Conservation (phyloP, 2,329 filamentous ascomycete species). For the Calonectria pseudoturangicola region DNA sequence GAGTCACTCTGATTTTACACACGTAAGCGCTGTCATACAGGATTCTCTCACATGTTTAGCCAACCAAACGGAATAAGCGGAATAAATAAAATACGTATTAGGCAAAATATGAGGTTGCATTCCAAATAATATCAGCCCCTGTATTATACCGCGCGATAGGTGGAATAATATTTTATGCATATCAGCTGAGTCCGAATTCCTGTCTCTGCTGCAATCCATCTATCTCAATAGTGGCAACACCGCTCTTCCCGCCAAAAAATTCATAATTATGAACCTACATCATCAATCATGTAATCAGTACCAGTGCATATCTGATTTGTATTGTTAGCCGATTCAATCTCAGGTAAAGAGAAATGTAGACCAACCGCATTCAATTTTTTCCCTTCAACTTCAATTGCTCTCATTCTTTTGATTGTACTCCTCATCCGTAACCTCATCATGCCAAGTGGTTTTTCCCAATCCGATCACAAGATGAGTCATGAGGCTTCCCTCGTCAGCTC, state of each 20-base stretch:
- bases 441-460: constrained; percentile 30
- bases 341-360: too few species aligned
- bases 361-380: background rate
- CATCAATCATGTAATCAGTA: too few species aligned
- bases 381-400: background rate
- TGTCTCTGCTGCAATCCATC: too few species aligned
- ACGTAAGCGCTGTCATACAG: background rate
- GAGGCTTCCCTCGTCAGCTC: constrained; percentile 26
- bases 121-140: too few species aligned
- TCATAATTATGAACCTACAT: too few species aligned
- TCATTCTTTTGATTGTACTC: constrained; percentile 28
- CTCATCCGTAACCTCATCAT: constrained; percentile 29
- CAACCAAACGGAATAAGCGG: background rate
- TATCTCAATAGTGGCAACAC: too few species aligned
- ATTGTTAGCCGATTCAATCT: too few species aligned
- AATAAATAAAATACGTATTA: background rate
- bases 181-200: background rate
- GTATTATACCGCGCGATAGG: background rate
- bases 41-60: background rate
- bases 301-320: too few species aligned
- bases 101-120: background rate
- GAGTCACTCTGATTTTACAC: background rate
- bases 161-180: background rate
- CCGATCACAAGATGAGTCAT: constrained; percentile 28
- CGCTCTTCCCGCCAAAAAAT: too few species aligned